Base-by-base conservation (phyloP, 495 filamentous ascomycete species). In the Aspergillus sclerotioniger region DNA sequence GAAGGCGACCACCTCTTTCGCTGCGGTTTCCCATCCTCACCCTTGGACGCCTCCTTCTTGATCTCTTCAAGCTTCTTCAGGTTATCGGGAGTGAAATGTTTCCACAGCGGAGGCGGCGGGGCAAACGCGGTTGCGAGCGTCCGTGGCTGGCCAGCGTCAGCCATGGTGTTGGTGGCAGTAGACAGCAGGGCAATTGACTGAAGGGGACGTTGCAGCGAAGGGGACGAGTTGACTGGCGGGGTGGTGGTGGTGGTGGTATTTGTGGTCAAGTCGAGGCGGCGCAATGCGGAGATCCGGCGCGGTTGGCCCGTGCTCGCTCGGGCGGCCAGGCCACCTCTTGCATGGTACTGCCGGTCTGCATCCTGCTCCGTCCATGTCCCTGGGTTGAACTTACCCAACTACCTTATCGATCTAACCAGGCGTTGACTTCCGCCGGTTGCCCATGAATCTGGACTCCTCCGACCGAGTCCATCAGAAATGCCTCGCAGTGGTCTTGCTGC, bases 61-160 rank as follows among this genome's bases (percentile, higher is more conserved):
- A 81, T 66, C 53, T 78, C 63, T 35, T 87, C 77, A 48, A 95
- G 81, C 33, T 81, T 85, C 21, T 83, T 71, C 58, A 94, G 65
- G 70, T 96, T 96, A 0, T 87, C 83, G 3, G 82, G 65, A 0
- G 90, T 96, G 75, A 98, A 98, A 69, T 86, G 79, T 60, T 90
- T 88, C 84, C 90, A 98, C 77, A 96, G 92, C 3, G 89, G 86
- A 19, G 94, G 94, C 4, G 94, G 94, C 15, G 88, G 81, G 16
- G 94, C 93, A 72, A 91, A 91, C 25, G 84, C 77, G 12, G 82
- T 76, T n/a, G 76, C 72, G n/a, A 80, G 72, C 25, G 79, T 67
- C 57, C 77, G 75, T 60, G 76, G 76, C 51, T 83, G 70, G 35
- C 57, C 66, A 9, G 64, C 68, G 17, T 84, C 84, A 6, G 79